Percentiles rank a stretch among this genome's conserved stretches.
phyloP scores from a whole-genome alignment of 2,329 filamentous ascomycete species.

The Nemania abortiva region DNA sequence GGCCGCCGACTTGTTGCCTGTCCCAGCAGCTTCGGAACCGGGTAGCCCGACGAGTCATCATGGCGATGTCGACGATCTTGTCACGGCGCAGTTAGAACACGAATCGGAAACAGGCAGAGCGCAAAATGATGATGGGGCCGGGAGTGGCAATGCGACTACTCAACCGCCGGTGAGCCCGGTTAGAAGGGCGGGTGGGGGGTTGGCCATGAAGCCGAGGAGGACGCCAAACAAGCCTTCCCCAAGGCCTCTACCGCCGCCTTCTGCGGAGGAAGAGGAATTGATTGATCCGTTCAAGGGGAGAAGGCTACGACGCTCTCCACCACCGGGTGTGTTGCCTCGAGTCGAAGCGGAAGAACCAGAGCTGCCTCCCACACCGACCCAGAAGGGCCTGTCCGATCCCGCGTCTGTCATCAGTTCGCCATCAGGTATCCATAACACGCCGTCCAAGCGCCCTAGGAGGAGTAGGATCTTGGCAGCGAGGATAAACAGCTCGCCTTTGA shows the following conservation, averaged over 20 bases:
- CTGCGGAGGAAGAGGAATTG: constrained; percentile 58
- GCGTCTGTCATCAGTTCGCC: constrained; percentile 66
- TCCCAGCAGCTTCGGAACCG: constrained; percentile 42
- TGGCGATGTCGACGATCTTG: constrained; percentile 47
- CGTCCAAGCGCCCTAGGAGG: constrained; percentile 63
- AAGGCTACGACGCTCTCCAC: constrained; percentile 54
- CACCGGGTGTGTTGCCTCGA: constrained; percentile 50
- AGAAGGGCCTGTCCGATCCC: constrained; percentile 63
- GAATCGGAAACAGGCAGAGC: constrained; percentile 42
- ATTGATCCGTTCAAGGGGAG: constrained; percentile 58
- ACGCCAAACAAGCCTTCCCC: constrained; percentile 59
- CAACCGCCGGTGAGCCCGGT: constrained; percentile 39
- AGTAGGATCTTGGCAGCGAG: constrained; percentile 55
- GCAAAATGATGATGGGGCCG: constrained; percentile 10
- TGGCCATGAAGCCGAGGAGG: constrained; percentile 55
- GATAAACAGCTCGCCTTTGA: constrained; percentile 64
- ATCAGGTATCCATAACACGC: constrained; percentile 70
- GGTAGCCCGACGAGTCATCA: constrained; percentile 41
- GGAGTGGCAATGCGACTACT: constrained; percentile 16
- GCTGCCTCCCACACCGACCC: constrained; percentile 69
- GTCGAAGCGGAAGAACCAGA: constrained; percentile 68
- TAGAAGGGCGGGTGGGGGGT: constrained; percentile 49
- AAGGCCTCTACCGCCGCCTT: constrained; percentile 61
- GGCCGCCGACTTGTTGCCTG: constrained; percentile 31
- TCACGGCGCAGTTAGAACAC: constrained; percentile 51